These are phyloP conservation scores for Karstenula rhodostoma DNA, from an alignment of 2,329 filamentous ascomycete genomes.

Conservation along the genomic window DNA sequence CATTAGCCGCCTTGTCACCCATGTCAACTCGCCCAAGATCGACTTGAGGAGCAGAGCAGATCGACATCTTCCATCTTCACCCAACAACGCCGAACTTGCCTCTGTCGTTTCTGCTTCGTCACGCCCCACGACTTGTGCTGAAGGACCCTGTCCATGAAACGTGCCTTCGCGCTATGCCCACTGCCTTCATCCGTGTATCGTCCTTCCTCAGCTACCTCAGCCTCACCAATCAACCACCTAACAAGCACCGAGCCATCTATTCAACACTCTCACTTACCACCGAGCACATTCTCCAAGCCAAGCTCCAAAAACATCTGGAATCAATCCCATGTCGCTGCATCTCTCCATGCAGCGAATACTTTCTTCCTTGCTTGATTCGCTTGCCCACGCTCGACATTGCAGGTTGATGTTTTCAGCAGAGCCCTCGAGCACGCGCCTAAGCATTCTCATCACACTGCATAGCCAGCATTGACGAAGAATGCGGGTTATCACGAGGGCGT, in stretches of 20 bases:
- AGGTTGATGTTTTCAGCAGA: not conserved
- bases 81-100: not conserved
- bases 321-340: not conserved
- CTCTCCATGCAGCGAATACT: not conserved
- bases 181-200: not conserved
- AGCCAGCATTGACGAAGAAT: conserved; percentile 1
- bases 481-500: conserved; percentile 10
- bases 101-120: not conserved
- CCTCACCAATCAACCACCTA: not conserved
- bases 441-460: conserved; percentile 14
- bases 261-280: not conserved
- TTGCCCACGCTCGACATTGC: not conserved
- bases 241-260: not conserved
- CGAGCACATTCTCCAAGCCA: not conserved
- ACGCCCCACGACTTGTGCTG: not conserved
- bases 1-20: conserved; percentile 5
- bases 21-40: not conserved
- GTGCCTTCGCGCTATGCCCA: no score
- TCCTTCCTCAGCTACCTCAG: not conserved
- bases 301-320: not conserved
- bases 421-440: not conserved
- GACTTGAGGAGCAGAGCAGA: not conserved
- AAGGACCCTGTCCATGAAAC: not conserved
- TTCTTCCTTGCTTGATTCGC: not conserved
- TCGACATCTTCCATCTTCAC: not conserved